Evolutionary conservation across 108 stramenopile genomes (phyloP).

Genomic region (Seminavis robusta): DNA sequence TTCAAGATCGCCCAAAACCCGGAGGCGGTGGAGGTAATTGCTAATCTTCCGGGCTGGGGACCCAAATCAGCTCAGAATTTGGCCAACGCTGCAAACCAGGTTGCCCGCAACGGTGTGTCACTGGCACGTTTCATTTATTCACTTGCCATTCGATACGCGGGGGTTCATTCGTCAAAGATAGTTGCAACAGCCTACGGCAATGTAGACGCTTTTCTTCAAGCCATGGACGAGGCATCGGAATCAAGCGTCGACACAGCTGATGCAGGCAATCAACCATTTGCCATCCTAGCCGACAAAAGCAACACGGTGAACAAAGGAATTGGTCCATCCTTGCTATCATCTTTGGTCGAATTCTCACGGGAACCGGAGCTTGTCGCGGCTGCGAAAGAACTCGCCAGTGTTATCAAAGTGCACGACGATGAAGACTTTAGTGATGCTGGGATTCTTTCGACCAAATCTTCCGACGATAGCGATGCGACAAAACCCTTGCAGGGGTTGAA

Average conservation of each 20-base stretch:
- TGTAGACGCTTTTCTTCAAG: slow-evolving; percentile 43
- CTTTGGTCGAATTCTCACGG: slow-evolving; percentile 51
- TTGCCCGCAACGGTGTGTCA: slow-evolving; percentile 50
- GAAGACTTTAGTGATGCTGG: neutral
- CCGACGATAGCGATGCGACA: neutral
- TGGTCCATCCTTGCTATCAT: slow-evolving; percentile 55
- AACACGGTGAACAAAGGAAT: slow-evolving; percentile 59
- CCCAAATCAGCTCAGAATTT: slow-evolving; percentile 63
- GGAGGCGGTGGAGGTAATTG: slow-evolving; percentile 36
- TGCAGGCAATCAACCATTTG: slow-evolving; percentile 6
- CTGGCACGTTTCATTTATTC: slow-evolving; percentile 71
- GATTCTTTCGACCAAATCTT: neutral
- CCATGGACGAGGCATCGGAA: neutral
- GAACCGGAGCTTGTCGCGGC: slow-evolving; percentile 49
- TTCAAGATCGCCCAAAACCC: slow-evolving; percentile 26
- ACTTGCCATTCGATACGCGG: slow-evolving; percentile 67
- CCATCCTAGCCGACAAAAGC: slow-evolving; percentile 20
- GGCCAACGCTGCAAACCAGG: slow-evolving; percentile 22
- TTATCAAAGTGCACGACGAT: slow-evolving; percentile 25
- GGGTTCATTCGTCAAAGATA: slow-evolving; percentile 64
- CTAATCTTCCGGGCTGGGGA: slow-evolving; percentile 74
- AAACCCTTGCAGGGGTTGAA: slow-evolving; percentile 53
- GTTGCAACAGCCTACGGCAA: slow-evolving; percentile 58
- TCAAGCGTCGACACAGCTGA: neutral
- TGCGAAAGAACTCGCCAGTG: slow-evolving; percentile 46